These are phyloP conservation scores for Aspergillus latus DNA, from an alignment of 2,329 filamentous ascomycete species.

Conservation along the genomic window DNA sequence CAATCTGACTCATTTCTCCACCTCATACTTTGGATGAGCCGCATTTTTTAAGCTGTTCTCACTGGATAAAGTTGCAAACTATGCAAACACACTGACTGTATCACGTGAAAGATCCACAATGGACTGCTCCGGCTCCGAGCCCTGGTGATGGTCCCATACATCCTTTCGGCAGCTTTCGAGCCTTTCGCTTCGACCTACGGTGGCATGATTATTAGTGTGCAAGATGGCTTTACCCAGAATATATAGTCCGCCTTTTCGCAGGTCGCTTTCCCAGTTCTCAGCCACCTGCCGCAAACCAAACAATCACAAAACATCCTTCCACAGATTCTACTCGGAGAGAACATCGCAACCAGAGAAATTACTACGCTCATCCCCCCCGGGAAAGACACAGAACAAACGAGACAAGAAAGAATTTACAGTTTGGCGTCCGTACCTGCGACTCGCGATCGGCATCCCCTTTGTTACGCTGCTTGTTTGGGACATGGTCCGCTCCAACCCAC, in stretches of 20 bases:
- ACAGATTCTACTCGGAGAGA: not conserved
- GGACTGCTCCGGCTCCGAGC: not conserved
- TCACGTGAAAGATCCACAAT: conserved; percentile 12
- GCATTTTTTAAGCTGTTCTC: not conserved
- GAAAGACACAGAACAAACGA: conserved; percentile 17
- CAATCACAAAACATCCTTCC: conserved; percentile 20
- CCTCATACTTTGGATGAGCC: conserved; percentile 1
- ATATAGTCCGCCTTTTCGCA: conserved; percentile 33
- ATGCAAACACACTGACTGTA: not conserved
- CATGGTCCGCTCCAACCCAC: conserved; percentile 42
- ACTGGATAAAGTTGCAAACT: conserved; percentile 3
- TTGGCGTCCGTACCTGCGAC: conserved; percentile 48
- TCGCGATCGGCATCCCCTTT: conserved; percentile 51
- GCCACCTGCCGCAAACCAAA: conserved; percentile 24
- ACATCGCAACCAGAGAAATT: not conserved
- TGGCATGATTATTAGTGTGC: not conserved
- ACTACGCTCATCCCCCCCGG: conserved; percentile 13
- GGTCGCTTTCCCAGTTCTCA: conserved; percentile 31
- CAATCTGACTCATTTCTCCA: conserved; percentile 12
- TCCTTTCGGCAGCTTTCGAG: conserved; percentile 1
- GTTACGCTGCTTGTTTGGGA: conserved; percentile 52
- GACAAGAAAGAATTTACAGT: conserved; percentile 37
- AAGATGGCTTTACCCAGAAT: conserved; percentile 35
- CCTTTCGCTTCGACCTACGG: not conserved
- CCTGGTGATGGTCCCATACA: conserved; percentile 21